Base-by-base conservation (phyloP, 2,329 filamentous ascomycete species). In the Colletotrichum sublineola region DNA sequence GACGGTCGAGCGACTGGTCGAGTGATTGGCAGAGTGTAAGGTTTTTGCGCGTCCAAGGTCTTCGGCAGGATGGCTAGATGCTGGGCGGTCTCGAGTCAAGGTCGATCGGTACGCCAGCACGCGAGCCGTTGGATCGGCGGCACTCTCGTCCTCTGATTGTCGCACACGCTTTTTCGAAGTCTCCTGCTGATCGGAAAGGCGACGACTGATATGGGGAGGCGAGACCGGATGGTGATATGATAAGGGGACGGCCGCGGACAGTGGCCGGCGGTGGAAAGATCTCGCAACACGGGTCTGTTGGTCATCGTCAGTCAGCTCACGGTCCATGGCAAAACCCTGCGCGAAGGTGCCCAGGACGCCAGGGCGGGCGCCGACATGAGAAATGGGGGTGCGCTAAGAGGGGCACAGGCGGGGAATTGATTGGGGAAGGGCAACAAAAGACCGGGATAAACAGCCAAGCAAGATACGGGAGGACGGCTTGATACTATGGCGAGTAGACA, bases 141-240 rank as follows among this genome's bases (percentile, higher is more conserved):
- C 77, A 71, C 84, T 82, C 12, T 86, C 84, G n/a, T 88, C 85
- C 31, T 77, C 77, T 20, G 77, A 66, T 38, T 79, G 76, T 79
- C 85, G 80, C 75, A 81, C 75, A 76, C 84, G 79, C 75, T 82
- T 63, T 75, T 74, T 44, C 76, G 80, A 80, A 15, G 81, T 83
- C 50, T 89, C 87, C 74, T 87, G 85, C 75, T 88, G 87, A 66
- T 91, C 89, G 2, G 89, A 90, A 50, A 90, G 81, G 33, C 89
- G 87, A 48, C 88, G 86, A 67, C 81, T 80, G 36, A 88, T 75
- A 58, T 83, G 84, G 20, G 88, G 85, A 57, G 88, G 88, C 1
- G 88, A 89, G 82, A 80, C 24, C 84, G 82, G 58, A 53, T 63
- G 48, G 31, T 86, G 83, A 73, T 86, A 83, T 24, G 83, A 80